Percentiles rank a stretch among this genome's conserved stretches.
Evolutionary conservation across 495 filamentous ascomycete genomes (phyloP).

Genomic region (Aspergillus egyptiacus): DNA sequence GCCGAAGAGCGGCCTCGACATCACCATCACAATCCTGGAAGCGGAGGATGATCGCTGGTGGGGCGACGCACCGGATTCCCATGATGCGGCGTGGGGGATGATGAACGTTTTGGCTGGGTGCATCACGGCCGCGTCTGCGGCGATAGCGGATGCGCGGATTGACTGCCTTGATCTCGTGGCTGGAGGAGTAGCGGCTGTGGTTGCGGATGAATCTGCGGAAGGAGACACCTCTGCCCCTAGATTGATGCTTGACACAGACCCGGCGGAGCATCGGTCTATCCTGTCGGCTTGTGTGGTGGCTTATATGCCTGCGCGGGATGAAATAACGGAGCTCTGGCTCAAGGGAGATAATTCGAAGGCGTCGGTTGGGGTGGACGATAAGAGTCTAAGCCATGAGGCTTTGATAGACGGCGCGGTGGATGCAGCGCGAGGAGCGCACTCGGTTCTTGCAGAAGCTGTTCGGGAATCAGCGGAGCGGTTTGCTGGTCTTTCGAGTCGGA

Average conservation of each 20-base stretch:
- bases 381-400: slow-evolving; percentile 39
- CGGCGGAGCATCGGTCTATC: slow-evolving; percentile 66
- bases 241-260: slow-evolving; percentile 77
- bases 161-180: slow-evolving; percentile 89
- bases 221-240: slow-evolving; percentile 30
- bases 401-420: slow-evolving; percentile 59
- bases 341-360: slow-evolving; percentile 62
- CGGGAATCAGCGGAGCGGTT: slow-evolving; percentile 44
- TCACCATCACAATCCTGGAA: slow-evolving; percentile 87
- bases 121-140: slow-evolving; percentile 92
- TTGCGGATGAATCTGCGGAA: slow-evolving; percentile 38
- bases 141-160: slow-evolving; percentile 89
- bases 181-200: slow-evolving; percentile 82
- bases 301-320: slow-evolving; percentile 81
- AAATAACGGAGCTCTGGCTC: slow-evolving; percentile 90
- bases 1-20: slow-evolving; percentile 93
- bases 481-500: slow-evolving; percentile 15
- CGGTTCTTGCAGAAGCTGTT: slow-evolving; percentile 55
- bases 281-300: slow-evolving; percentile 80
- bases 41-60: slow-evolving; percentile 72
- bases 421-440: slow-evolving; percentile 52
- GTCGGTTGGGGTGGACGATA: slow-evolving; percentile 24
- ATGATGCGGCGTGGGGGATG: slow-evolving; percentile 60
- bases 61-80: slow-evolving; percentile 44
- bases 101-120: slow-evolving; percentile 90